phyloP scores from a whole-genome alignment of 108 stramenopile genomes.

The Cyclotella atomus region DNA sequence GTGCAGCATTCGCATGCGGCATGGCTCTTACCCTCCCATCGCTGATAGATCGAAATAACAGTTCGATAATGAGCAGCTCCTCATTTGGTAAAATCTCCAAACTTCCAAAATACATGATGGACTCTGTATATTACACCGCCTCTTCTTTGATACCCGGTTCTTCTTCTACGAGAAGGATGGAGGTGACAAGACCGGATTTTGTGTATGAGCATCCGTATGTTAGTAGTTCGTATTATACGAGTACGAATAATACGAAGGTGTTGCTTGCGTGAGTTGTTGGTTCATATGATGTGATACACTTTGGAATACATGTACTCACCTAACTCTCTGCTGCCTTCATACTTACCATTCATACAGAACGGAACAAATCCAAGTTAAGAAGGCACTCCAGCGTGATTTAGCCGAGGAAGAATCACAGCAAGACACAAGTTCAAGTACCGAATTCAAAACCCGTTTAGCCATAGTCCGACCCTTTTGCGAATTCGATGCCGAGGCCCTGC shows the following conservation, averaged over 20 bases:
- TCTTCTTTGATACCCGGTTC: background rate
- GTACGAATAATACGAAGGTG: constrained; percentile 51
- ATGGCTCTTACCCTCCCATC: background rate
- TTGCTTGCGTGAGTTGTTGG: constrained; percentile 16
- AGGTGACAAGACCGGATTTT: constrained; percentile 47
- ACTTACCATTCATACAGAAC: background rate
- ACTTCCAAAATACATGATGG: background rate
- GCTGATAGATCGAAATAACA: background rate
- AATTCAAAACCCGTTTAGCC: constrained; percentile 53
- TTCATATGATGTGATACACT: background rate
- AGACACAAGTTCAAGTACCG: constrained; percentile 4
- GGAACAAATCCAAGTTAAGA: constrained; percentile 45
- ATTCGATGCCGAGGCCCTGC: constrained; percentile 67
- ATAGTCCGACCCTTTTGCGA: constrained; percentile 68
- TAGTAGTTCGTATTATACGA: constrained; percentile 55
- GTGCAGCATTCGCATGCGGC: background rate
- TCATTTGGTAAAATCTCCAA: background rate
- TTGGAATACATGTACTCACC: background rate
- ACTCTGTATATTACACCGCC: background rate
- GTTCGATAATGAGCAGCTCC: background rate
- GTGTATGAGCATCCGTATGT: constrained; percentile 69
- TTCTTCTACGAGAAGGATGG: background rate
- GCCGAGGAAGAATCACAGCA: constrained; percentile 13
- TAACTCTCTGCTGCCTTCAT: background rate
- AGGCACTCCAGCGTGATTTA: constrained; percentile 15